Evolutionary conservation across 2,329 filamentous ascomycete species (phyloP), one percentile per base, ranked within the genome.

Genomic region (Didymella glomerata): DNA sequence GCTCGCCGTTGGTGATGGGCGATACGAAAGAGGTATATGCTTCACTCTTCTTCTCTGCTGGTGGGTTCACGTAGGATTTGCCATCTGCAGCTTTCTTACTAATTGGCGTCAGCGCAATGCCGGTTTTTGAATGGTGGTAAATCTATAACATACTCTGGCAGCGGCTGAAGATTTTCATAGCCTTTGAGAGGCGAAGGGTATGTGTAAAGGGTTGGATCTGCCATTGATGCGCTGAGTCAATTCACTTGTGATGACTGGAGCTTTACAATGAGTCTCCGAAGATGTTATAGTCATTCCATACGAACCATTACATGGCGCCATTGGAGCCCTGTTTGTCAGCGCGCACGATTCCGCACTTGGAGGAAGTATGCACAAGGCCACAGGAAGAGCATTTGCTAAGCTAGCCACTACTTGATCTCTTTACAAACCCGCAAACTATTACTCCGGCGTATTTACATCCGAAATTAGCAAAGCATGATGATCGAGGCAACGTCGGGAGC

Each of bases 1-100:
- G 83, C 2, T 72, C 75, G 2, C 84, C 87, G 57, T 89, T 90
- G 44, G 86, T 82, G 30, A 96, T 80, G 0, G 92, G 90, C 2
- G 85, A 82, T 0, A 84, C 77, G 68, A 97, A 97, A 34, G 80
- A 77, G 16, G 86, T 82, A 71, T 96, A 96, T 14, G 90, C 86
- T 51, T 83, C 78, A 73, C 90, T 94, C 48, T 85, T 79, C 4
- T 82, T 76, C 1, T 83, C 84, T 0, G 85, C 81, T 30, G 85
- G 81, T 0, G 86, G 86, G 68, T 96, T 96, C 52, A 85, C 81
- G 66, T 86, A 85, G 48, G 90, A 92, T 79, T 96, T 96, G 47
- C 91, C 91, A 74, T 97, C 91, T 36, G 85, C 86, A 46, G 83
- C 82, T 63, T 78, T 83, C 66, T 90, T 87, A 32, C 83, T 85